Conservation (phyloP, 1,284 basidiomycete species). For the Marasmius oreades region DNA sequence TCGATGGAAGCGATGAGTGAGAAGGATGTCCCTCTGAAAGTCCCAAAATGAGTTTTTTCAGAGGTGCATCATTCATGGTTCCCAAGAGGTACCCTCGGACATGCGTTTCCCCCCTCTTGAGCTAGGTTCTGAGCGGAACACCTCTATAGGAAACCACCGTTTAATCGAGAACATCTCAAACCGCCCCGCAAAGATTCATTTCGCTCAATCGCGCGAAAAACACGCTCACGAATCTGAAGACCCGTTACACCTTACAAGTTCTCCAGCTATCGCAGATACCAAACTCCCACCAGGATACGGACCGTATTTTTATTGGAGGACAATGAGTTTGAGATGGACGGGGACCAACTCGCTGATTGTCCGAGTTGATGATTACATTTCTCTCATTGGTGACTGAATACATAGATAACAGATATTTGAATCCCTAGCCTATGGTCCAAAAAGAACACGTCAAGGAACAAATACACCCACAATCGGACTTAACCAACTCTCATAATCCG, state of each 20-base stretch:
- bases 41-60: slow-evolving; percentile 88
- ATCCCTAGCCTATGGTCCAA: too few species aligned
- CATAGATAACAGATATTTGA: too few species aligned
- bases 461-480: slow-evolving; percentile 31
- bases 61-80: slow-evolving; percentile 17
- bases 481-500: slow-evolving; percentile 50
- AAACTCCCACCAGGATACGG: too few species aligned
- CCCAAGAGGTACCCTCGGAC: slow-evolving; percentile 19
- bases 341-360: too few species aligned
- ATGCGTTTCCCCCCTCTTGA: background rate
- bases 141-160: slow-evolving; percentile 18
- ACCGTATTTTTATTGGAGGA: too few species aligned
- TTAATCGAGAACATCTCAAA: slow-evolving; percentile 17
- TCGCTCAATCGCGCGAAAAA: slow-evolving; percentile 17
- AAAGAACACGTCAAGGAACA: background rate
- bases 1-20: slow-evolving; percentile 83
- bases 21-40: slow-evolving; percentile 83
- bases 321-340: too few species aligned
- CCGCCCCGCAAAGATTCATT: slow-evolving; percentile 14
- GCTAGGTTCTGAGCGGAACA: too few species aligned
- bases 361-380: too few species aligned
- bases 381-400: too few species aligned
- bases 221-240: slow-evolving; percentile 14
- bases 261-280: too few species aligned
- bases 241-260: slow-evolving; percentile 16